A percentile compares a stretch with the other conserved stretches of the same genome.
Conservation (phyloP, 495 filamentous ascomycete species). For the Neurospora tetrasperma region DNA sequence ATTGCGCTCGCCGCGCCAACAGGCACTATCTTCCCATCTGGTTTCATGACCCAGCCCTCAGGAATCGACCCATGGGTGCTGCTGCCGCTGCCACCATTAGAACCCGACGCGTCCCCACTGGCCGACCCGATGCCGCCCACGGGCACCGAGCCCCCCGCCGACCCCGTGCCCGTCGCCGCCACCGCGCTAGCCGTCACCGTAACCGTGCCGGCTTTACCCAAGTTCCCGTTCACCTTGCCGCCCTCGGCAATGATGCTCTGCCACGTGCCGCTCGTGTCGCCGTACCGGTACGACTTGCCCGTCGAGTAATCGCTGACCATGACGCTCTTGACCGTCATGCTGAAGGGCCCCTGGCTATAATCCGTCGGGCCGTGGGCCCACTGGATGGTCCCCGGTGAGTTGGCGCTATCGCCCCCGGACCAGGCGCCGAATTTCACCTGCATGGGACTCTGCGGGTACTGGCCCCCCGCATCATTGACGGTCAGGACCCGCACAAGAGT, state of each 20-base stretch:
- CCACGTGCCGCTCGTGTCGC: slow-evolving; percentile 66
- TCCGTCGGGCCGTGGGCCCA: slow-evolving; percentile 82
- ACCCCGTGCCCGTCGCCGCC: slow-evolving; percentile 23
- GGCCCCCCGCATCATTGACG: slow-evolving; percentile 45
- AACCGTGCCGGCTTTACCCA: slow-evolving; percentile 37
- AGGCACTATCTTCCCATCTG: slow-evolving; percentile 57
- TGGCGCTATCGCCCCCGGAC: slow-evolving; percentile 71
- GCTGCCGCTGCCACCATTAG: slow-evolving; percentile 19
- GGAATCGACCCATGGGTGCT: slow-evolving; percentile 44
- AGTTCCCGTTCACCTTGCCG: slow-evolving; percentile 50
- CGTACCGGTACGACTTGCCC: slow-evolving; percentile 70
- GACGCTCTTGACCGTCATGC: slow-evolving; percentile 71
- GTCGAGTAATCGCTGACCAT: slow-evolving; percentile 84
- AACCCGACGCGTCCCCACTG: slow-evolving; percentile 4
- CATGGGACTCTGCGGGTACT: slow-evolving; percentile 90
- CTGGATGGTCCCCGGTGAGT: slow-evolving; percentile 63
- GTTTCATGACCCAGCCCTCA: slow-evolving; percentile 64
- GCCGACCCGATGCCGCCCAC: slow-evolving; percentile 54
- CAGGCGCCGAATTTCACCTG: slow-evolving; percentile 77
- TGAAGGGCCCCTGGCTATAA: slow-evolving; percentile 70
- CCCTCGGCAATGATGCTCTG: slow-evolving; percentile 45
- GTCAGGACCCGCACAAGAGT: slow-evolving; percentile 55
- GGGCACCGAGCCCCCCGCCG: slow-evolving; percentile 26
- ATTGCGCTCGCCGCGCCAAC: slow-evolving; percentile 33
- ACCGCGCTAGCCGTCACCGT: slow-evolving; percentile 32